These are phyloP conservation scores for Achlya hypogyna DNA, from an alignment of 352 stramenopile species.

Conservation along the genomic window DNA sequence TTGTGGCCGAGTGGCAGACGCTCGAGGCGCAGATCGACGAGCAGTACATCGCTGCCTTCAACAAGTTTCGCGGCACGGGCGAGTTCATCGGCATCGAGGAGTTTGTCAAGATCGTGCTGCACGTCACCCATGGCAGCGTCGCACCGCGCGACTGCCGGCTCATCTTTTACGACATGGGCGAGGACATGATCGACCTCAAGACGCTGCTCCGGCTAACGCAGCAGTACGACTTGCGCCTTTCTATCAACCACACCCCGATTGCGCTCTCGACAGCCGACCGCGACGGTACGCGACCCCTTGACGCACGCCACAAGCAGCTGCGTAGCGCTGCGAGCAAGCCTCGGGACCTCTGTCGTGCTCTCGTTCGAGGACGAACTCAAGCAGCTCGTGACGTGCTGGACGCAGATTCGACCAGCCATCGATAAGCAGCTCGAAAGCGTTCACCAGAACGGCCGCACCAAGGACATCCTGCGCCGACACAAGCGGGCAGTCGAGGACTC, in stretches of 20 bases:
- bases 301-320: neutral
- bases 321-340: neutral
- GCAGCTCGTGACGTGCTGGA: constrained; percentile 55
- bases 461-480: constrained; percentile 45
- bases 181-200: constrained; percentile 49
- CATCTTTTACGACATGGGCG: constrained; percentile 51
- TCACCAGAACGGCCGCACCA: constrained; percentile 57
- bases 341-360: neutral
- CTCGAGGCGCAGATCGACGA: constrained; percentile 43
- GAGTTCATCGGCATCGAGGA: constrained; percentile 53
- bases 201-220: constrained; percentile 44
- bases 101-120: constrained; percentile 64
- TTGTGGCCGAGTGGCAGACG: constrained; percentile 41
- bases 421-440: constrained; percentile 40
- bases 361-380: constrained; percentile 36
- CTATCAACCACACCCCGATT: constrained; percentile 51
- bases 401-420: constrained; percentile 37
- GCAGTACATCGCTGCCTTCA: constrained; percentile 36
- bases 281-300: constrained; percentile 29
- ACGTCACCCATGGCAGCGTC: constrained; percentile 39
- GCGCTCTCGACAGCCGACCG: constrained; percentile 37
- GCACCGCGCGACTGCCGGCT: constrained; percentile 44
- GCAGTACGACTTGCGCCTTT: constrained; percentile 47
- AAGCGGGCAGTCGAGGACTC: constrained; percentile 43
- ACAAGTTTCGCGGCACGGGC: constrained; percentile 34